Evolutionary conservation across 2,329 filamentous ascomycete genomes (phyloP).

Genomic region (Alternaria triticina): DNA sequence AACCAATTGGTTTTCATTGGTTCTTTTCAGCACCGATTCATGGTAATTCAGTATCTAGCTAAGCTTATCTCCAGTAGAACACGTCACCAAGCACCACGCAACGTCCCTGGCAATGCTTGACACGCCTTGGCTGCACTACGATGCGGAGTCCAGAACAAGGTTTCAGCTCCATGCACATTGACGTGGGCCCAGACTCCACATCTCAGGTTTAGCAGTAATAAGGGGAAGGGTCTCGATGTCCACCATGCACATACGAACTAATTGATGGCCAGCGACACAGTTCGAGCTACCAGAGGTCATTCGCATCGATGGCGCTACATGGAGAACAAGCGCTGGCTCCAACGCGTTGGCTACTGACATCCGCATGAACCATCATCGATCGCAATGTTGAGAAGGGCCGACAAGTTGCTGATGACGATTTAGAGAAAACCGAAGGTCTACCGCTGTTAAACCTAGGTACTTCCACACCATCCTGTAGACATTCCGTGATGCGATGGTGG

Average conservation of each 20-base stretch:
- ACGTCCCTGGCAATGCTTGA: constrained; percentile 30
- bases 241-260: not conserved
- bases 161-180: constrained; percentile 24
- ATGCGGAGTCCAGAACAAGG: constrained; percentile 9
- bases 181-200: constrained; percentile 21
- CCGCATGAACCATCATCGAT: not conserved
- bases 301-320: not conserved
- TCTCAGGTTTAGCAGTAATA: not conserved
- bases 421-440: not conserved
- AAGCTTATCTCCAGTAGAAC: constrained; percentile 14
- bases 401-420: not conserved
- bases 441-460: not conserved
- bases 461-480: not conserved
- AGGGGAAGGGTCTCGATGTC: constrained; percentile 2
- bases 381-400: not conserved
- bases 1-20: not conserved
- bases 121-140: constrained; percentile 24
- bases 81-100: constrained; percentile 36
- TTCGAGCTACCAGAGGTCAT: not conserved
- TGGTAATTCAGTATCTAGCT: not conserved
- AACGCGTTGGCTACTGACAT: not conserved
- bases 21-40: not conserved
- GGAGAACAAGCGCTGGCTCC: not conserved
- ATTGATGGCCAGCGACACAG: not conserved
- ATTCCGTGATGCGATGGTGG: not conserved